Conservation (phyloP, 2,329 filamentous ascomycete genomes). For the Fusarium hostae region DNA sequence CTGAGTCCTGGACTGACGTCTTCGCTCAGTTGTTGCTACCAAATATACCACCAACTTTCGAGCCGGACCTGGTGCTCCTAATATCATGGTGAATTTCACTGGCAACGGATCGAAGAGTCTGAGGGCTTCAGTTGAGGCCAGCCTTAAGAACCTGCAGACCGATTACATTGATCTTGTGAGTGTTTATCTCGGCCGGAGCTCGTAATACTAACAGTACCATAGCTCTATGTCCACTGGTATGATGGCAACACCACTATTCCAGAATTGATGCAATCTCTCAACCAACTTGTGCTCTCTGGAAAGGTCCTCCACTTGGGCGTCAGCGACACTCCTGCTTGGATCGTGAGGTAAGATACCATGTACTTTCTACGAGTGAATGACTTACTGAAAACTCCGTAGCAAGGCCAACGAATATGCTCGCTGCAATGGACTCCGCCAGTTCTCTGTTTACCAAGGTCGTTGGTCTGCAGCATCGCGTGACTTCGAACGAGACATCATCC, state of each 20-base stretch:
- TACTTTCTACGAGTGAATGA: not conserved
- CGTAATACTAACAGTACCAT: not conserved
- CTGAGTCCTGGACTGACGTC: not conserved
- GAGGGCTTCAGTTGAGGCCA: slow-evolving; percentile 64
- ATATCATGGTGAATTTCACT: slow-evolving; percentile 62
- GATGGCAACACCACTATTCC: slow-evolving; percentile 73
- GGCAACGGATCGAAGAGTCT: slow-evolving; percentile 74
- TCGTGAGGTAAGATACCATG: slow-evolving; percentile 58
- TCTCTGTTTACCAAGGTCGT: slow-evolving; percentile 62
- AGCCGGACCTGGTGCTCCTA: slow-evolving; percentile 52
- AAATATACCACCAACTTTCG: slow-evolving; percentile 73
- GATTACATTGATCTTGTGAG: slow-evolving; percentile 74
- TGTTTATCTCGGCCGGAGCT: not conserved
- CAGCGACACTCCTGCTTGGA: slow-evolving; percentile 76
- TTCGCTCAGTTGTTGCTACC: slow-evolving; percentile 69
- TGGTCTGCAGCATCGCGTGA: slow-evolving; percentile 55
- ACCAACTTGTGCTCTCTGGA: slow-evolving; percentile 66
- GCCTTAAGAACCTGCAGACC: slow-evolving; percentile 70
- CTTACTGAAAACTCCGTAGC: slow-evolving; percentile 45
- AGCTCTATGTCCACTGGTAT: slow-evolving; percentile 74
- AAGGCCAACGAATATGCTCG: slow-evolving; percentile 77
- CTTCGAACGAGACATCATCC: slow-evolving; percentile 57
- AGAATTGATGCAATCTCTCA: slow-evolving; percentile 76
- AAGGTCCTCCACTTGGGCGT: slow-evolving; percentile 75
- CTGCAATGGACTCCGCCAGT: slow-evolving; percentile 74